Evolutionary conservation across 495 filamentous ascomycete genomes (phyloP), one percentile per base, ranked within the genome.

Genomic region (Darksidea phi): DNA sequence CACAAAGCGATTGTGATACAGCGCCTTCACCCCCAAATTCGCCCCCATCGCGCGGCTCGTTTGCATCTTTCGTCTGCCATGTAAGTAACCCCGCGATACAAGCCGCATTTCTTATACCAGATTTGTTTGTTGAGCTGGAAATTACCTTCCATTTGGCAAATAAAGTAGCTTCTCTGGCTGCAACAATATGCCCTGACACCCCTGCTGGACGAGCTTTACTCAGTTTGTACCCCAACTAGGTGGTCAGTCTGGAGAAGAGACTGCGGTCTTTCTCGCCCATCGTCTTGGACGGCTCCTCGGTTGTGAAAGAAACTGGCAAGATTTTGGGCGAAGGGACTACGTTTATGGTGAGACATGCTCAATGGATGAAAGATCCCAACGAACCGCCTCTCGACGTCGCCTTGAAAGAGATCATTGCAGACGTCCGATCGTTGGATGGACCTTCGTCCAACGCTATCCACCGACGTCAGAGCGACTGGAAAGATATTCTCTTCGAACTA

Each of bases 31-130:
- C 28, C 3, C 28, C 4, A 10, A 32, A 4, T 32, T 3, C 28
- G 28, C 28, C 28, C 3, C 28, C 4, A 10, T 10, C 28, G 10
- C 3, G 10, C 4, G 28, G 28, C 28, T 32, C 28, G 4, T 32
- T 32, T 32, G 28, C 54, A 8, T 46, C 54, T 12, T 57, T 57
- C 42, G n/a, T 57, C 20, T 57, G 54, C 41, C 54, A 57, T 28
- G 54, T n/a, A n/a, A n/a, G n/a, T n/a, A n/a, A n/a, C n/a, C n/a
- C n/a, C n/a, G n/a, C n/a, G n/a, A n/a, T n/a, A n/a, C n/a, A n/a
- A n/a, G n/a, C n/a, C n/a, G n/a, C n/a, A n/a, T n/a, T n/a, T n/a
- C n/a, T n/a, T n/a, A n/a, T n/a, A n/a, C n/a, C n/a, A n/a, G n/a
- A n/a, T n/a, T n/a, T n/a, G n/a, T n/a, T n/a, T n/a, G n/a, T n/a